Evolutionary conservation across 768 basidiomycete genomes (phyloP), one percentile per base, ranked within the genome.

Genomic region (Trametes meyenii): DNA sequence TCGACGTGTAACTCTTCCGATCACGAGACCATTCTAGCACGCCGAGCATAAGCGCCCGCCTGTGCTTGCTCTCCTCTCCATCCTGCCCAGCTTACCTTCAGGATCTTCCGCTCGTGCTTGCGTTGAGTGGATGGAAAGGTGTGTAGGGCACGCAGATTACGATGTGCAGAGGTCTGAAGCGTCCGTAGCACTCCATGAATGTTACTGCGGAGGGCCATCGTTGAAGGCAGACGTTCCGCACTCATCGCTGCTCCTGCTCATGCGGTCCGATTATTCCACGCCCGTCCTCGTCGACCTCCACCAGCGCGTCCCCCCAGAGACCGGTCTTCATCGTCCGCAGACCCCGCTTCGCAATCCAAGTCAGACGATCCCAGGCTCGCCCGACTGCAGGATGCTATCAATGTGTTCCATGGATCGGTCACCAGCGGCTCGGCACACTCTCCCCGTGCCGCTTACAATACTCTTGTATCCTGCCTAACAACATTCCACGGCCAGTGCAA

Each of bases 151-250:
- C 14, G 36, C 2, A 38, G 2, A 2, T 26, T 2, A 14, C 29
- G 23, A 1, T 14, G 7, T 3, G 12, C 3, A 10, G 16, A 36
- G 23, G 23, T 7, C 52, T 58, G 19, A 61, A 16, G 16, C 36
- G 13, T 19, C 1, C 29, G 1, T 44, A 38, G 58, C 55, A 65
- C 75, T 79, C 83, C 76, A 85, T 88, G 87, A 85, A 88, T 89
- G 84, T 84, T 78, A 80, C 72, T 80, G 76, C 72, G 79, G 68
- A 78, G 75, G 66, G 68, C 70, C 36, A 65, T 72, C 40, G 54
- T 44, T 62, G 43, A 44, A 64, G 69, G 65, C 55, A 53, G 62
- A 44, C 54, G 61, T 56, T 44, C 57, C 62, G 14, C 73, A n/a
- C 43, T 24, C 77, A 80, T 50, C 71, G 82, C 45, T 82, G 86